Base-by-base conservation (phyloP, 1,139 yeast genomes). In the Hemisphaericaspora xylofermentans region DNA sequence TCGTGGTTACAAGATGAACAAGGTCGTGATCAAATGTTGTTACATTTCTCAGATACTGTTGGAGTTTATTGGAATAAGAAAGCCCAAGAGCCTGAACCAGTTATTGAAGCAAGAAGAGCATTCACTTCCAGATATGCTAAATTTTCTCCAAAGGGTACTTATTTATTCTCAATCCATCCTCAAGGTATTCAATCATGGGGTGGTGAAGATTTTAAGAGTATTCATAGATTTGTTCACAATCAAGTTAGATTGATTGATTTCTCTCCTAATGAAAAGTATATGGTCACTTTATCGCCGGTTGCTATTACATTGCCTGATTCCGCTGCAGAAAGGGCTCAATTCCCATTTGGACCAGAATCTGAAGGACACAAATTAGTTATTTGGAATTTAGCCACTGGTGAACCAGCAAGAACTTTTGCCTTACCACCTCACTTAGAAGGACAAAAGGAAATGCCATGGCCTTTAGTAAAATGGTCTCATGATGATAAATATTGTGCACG, bases 151-250 rank as follows among this genome's bases (percentile, higher is more conserved):
- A 82, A 83, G 66, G 99, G 99, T 64, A 84, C 94, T 19, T 91
- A 80, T 58, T 70, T 93, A 52, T 82, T 88, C 56, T 84, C 97
- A 2, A 77, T 89, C 58, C 97, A 93, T 64, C 89, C 91, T 43
- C 96, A 88, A 68, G 98, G 98, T 72, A 82, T 89, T 43, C 95
- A 89, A 63, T 78, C 94, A 28, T 93, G 98, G 95, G 98, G 98
- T 61, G 98, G 98, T 48, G 78, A 79, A 39, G 76, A 80, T 35
- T 89, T 89, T 63, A 78, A 76, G 50, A 78, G 87, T 56, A 72
- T 89, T 53, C 81, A 78, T 55, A 84, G 89, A 64, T 88, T 87
- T 60, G 76, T 84, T 49, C 99, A 94, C 63, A 89, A 88, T 49
- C 89, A 88, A 58, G 97, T 89, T 39, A 81, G 95, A 63, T 78